Conservation (phyloP, 257 asterid genomes). For the Penstemon barbatus region DNA sequence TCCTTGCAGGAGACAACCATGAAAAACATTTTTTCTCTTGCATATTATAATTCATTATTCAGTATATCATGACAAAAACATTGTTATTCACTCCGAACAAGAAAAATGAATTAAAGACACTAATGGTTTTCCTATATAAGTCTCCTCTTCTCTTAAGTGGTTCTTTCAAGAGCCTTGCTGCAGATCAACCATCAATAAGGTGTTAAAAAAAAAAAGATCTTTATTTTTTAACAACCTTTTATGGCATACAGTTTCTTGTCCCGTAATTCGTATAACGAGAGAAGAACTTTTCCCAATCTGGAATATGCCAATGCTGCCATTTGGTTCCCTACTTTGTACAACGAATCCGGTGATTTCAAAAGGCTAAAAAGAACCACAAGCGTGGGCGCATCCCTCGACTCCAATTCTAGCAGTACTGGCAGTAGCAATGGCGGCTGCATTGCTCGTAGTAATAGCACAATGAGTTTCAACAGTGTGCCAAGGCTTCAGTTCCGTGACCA, state of each 20-base stretch:
- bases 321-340: constrained; percentile 40
- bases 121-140: constrained; percentile 29
- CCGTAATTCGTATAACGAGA: constrained; percentile 36
- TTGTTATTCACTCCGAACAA: constrained; percentile 35
- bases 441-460: constrained; percentile 41
- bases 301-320: constrained; percentile 32
- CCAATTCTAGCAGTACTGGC: constrained; percentile 28
- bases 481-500: constrained; percentile 69
- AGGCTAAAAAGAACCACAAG: constrained; percentile 46
- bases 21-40: background rate
- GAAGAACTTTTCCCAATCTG: constrained; percentile 27
- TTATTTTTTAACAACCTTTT: background rate
- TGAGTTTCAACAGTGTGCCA: constrained; percentile 43
- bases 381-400: constrained; percentile 31
- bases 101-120: constrained; percentile 22
- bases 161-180: constrained; percentile 62
- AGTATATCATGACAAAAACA: constrained; percentile 28
- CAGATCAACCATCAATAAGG: constrained; percentile 21
- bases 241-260: constrained; percentile 44
- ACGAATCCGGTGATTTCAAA: constrained; percentile 42
- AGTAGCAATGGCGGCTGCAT: constrained; percentile 26
- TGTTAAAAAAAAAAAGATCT: background rate
- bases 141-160: constrained; percentile 38
- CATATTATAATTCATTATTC: background rate
- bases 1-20: constrained; percentile 30